Percentiles rank a stretch among this genome's conserved stretches.
phyloP scores from a whole-genome alignment of 2,329 filamentous ascomycete species.

The Lecanicillium sp. region DNA sequence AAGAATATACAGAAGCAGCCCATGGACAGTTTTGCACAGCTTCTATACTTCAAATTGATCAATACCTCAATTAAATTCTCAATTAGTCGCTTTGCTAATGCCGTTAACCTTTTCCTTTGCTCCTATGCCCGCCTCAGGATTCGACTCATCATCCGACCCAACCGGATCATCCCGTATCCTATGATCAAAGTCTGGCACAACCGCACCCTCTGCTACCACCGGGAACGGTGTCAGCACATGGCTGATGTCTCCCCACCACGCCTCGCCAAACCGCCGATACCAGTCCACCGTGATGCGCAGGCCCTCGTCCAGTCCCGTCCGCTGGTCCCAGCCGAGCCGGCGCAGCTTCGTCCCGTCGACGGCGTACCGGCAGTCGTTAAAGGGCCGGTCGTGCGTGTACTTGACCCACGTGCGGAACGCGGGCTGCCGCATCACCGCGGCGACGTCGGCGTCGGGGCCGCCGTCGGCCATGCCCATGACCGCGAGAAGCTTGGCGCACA shows the following conservation, averaged over 20 bases:
- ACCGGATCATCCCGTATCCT: constrained; percentile 29
- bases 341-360: constrained; percentile 64
- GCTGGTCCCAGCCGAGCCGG: constrained; percentile 63
- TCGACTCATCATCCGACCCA: neutral
- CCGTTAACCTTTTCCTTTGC: neutral
- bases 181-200: constrained; percentile 43
- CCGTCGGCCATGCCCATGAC: constrained; percentile 53
- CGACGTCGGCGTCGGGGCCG: constrained; percentile 40
- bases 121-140: neutral
- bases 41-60: no score
- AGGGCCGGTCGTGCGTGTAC: constrained; percentile 71
- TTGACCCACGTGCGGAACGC: constrained; percentile 58
- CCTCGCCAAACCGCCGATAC: constrained; percentile 60
- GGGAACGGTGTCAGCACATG: constrained; percentile 65
- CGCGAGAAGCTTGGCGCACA: constrained; percentile 59
- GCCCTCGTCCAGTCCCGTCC: constrained; percentile 58
- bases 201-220: constrained; percentile 49
- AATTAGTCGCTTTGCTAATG: no score
- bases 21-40: no score
- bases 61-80: no score
- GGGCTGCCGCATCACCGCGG: neutral
- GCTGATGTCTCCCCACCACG: constrained; percentile 68
- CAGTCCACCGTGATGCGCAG: constrained; percentile 60
- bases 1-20: no score
- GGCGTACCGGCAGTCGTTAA: constrained; percentile 69